phyloP scores from a whole-genome alignment of 1,284 basidiomycete genomes.

The Phylloboletellus chloephorus region DNA sequence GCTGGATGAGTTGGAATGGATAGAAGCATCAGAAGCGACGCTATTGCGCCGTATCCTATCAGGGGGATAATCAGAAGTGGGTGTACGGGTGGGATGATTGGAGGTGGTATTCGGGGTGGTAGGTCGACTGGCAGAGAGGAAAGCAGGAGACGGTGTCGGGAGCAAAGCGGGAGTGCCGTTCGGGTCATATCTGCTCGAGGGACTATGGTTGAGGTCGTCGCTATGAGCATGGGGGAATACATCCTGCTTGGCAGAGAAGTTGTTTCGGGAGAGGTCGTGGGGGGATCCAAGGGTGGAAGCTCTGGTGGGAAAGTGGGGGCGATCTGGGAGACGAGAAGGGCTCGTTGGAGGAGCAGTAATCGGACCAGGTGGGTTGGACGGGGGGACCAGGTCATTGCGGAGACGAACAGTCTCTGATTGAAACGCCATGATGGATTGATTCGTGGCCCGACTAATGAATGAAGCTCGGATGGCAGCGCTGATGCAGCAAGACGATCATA shows the following conservation, averaged over 20 bases:
- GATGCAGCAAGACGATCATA: constrained; percentile 17
- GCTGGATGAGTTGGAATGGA: constrained; percentile 42
- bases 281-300: constrained; percentile 53
- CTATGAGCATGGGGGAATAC: constrained; percentile 47
- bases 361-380: constrained; percentile 17
- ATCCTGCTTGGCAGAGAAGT: constrained; percentile 36
- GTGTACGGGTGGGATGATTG: constrained; percentile 40
- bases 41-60: constrained; percentile 41
- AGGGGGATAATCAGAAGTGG: constrained; percentile 48
- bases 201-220: constrained; percentile 64
- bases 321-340: constrained; percentile 42
- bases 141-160: constrained; percentile 46
- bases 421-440: constrained; percentile 24
- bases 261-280: constrained; percentile 50
- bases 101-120: constrained; percentile 47
- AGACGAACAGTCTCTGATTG: constrained; percentile 29
- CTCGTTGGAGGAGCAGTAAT: constrained; percentile 33
- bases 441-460: constrained; percentile 8
- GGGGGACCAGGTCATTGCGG: constrained; percentile 25
- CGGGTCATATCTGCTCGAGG: constrained; percentile 22
- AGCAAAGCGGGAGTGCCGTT: constrained; percentile 23
- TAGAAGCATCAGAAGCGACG: constrained; percentile 46
- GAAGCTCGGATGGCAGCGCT: constrained; percentile 6
- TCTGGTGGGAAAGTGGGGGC: constrained; percentile 50
- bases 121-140: constrained; percentile 47